These are phyloP conservation scores for Bryoglossum gracile DNA, from an alignment of 495 filamentous ascomycete species.

Conservation along the genomic window DNA sequence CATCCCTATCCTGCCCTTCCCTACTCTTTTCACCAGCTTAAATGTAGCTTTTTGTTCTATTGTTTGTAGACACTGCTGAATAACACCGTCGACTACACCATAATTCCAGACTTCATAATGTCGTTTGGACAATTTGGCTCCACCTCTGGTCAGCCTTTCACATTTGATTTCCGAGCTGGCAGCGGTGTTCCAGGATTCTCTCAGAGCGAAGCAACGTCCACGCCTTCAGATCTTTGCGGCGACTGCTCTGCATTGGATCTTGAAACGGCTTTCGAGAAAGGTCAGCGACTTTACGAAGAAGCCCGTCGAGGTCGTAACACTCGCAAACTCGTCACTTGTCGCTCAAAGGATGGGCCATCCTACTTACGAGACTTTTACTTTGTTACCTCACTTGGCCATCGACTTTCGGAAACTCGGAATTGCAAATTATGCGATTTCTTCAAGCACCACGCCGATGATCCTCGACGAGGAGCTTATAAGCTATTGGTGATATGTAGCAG, in stretches of 20 bases:
- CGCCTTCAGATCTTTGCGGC: too few relatives aligned
- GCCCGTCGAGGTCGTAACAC: background rate
- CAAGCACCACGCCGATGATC: background rate
- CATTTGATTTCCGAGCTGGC: too few relatives aligned
- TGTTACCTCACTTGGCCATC: background rate
- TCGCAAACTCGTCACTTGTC: conserved; percentile 1
- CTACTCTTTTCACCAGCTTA: too few relatives aligned
- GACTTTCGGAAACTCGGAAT: background rate
- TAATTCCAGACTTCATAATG: too few relatives aligned
- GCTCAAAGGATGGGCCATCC: conserved; percentile 5
- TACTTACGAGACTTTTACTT: background rate
- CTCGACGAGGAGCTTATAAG: background rate
- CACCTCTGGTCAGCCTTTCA: too few relatives aligned
- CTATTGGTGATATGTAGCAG: background rate
- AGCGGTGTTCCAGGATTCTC: too few relatives aligned
- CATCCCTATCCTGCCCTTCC: too few relatives aligned
- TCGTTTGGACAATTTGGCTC: too few relatives aligned
- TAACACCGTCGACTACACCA: too few relatives aligned
- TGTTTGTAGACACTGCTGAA: too few relatives aligned
- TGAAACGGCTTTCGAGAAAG: conserved; percentile 2
- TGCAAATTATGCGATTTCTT: conserved; percentile 1
- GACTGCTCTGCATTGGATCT: conserved; percentile 1
- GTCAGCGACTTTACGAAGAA: conserved; percentile 2
- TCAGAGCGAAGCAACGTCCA: too few relatives aligned
- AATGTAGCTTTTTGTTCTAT: too few relatives aligned